phyloP scores from a whole-genome alignment of 768 basidiomycete genomes.

The Leccinum broughii region DNA sequence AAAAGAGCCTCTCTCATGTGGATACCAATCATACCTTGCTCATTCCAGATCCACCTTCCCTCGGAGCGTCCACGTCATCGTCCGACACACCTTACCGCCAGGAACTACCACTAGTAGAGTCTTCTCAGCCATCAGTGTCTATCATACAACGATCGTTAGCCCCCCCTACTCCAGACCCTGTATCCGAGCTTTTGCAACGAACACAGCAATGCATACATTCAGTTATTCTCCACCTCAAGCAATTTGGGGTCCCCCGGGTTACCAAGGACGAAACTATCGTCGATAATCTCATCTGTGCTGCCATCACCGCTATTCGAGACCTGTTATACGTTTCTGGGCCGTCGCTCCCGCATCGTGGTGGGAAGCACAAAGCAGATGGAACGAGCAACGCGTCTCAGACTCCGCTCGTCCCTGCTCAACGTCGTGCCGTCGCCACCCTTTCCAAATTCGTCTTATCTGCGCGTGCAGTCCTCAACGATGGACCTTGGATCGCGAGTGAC shows the following conservation, averaged over 20 bases:
- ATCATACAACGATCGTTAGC: constrained; percentile 49
- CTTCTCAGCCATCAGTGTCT: not conserved
- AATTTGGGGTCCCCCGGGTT: constrained; percentile 45
- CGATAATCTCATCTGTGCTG: constrained; percentile 57
- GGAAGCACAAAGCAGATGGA: constrained; percentile 31
- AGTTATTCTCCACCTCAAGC: constrained; percentile 58
- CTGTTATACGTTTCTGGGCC: constrained; percentile 65
- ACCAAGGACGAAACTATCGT: constrained; percentile 57
- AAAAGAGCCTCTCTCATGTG: constrained; percentile 2
- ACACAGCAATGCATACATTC: constrained; percentile 58
- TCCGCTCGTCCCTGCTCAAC: constrained; percentile 71
- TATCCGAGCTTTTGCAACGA: constrained; percentile 60
- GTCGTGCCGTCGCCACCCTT: constrained; percentile 82
- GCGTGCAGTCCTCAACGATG: constrained; percentile 66
- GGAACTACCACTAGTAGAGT: not conserved
- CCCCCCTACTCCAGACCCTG: constrained; percentile 54
- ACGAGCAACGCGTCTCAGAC: constrained; percentile 47
- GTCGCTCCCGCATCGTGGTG: constrained; percentile 56
- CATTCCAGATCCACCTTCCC: constrained; percentile 8
- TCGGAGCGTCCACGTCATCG: constrained; percentile 3
- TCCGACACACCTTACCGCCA: constrained; percentile 6
- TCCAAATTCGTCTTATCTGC: constrained; percentile 86
- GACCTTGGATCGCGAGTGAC: constrained; percentile 25
- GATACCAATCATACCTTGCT: not conserved
- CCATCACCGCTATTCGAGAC: constrained; percentile 67